A percentile compares a stretch with the other conserved stretches of the same genome.
Evolutionary conservation across 768 basidiomycete genomes (phyloP).

Genomic region (Collybia mongolica): DNA sequence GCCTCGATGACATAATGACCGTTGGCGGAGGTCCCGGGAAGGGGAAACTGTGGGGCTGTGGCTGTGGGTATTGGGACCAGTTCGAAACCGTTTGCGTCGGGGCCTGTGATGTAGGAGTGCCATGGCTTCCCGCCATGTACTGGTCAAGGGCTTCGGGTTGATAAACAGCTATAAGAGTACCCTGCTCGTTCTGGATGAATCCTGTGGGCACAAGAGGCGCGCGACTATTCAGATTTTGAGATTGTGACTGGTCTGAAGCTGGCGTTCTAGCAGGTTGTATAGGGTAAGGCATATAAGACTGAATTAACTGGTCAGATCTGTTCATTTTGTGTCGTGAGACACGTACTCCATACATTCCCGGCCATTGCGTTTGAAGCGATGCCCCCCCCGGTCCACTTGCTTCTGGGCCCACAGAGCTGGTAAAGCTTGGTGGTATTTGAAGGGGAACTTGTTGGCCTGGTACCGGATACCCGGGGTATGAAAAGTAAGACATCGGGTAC

Average conservation of each 20-base stretch:
- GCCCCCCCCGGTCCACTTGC: constrained; percentile 23
- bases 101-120: constrained; percentile 17
- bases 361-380: constrained; percentile 33
- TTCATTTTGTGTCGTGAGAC: not conserved
- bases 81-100: constrained; percentile 26
- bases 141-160: constrained; percentile 67
- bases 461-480: constrained; percentile 45
- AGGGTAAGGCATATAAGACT: constrained; percentile 54
- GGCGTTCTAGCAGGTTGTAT: constrained; percentile 33
- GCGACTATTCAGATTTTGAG: constrained; percentile 29
- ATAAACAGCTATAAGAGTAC: constrained; percentile 71
- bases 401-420: constrained; percentile 37
- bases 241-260: constrained; percentile 26
- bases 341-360: constrained; percentile 49
- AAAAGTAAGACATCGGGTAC: constrained; percentile 52
- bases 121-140: constrained; percentile 54
- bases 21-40: constrained; percentile 25
- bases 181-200: constrained; percentile 72
- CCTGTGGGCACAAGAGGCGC: constrained; percentile 64
- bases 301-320: constrained; percentile 3
- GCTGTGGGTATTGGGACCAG: constrained; percentile 27
- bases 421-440: constrained; percentile 16
- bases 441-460: constrained; percentile 23
- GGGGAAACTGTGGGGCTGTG: constrained; percentile 22
- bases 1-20: constrained; percentile 18